Base-by-base conservation (phyloP, 2,329 filamentous ascomycete species). In the Xylaria sp. region DNA sequence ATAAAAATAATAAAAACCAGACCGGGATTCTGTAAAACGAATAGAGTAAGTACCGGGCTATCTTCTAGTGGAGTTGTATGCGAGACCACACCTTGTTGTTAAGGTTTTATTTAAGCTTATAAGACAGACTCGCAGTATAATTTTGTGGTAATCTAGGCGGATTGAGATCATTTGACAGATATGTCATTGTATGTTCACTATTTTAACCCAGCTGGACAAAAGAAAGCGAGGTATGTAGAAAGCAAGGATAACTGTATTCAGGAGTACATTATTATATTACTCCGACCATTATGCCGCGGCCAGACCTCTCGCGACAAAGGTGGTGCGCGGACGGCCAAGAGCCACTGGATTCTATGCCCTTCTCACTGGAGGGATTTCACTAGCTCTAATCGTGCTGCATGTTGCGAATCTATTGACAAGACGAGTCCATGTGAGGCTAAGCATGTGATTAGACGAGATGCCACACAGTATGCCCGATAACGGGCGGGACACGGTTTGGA, bases 221-320 rank as follows among this genome's bases (percentile, higher is more conserved):
- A 23, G 46, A 43, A 39, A 20, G 7, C 12, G 23, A 43, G 13
- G 18, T 8, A 25, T 9, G n/a, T 6, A 43, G 50, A 3, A 34
- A 53, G 34, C 45, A 30, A 48, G 39, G n/a, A 53, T 39, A 20
- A 36, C 46, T 9, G 9, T 28, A 65, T 50, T 32, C 18, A 55
- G n/a, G 48, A 53, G 41, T 23, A 20, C 28, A 28, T 53, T 30
- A 53, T 48, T 23, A 20, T 20, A 28, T 53, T 30, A 34, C 20
- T 52, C 52, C 25, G 50, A 25, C 34, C 36, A 39, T 23, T 9
- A 28, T 48, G 39, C 28, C 18, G 20, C 23, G n/a, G 20, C 41
- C 28, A 4, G 3, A 23, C 43, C 10, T 60, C 5, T 20, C 18
- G 46, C 23, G 18, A 60, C 13, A 10, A n/a, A 3, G 15, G 8